Evolutionary conservation across 2,329 filamentous ascomycete genomes (phyloP), one percentile per base, ranked within the genome.

Genomic region (Paecilomyces variotii): DNA sequence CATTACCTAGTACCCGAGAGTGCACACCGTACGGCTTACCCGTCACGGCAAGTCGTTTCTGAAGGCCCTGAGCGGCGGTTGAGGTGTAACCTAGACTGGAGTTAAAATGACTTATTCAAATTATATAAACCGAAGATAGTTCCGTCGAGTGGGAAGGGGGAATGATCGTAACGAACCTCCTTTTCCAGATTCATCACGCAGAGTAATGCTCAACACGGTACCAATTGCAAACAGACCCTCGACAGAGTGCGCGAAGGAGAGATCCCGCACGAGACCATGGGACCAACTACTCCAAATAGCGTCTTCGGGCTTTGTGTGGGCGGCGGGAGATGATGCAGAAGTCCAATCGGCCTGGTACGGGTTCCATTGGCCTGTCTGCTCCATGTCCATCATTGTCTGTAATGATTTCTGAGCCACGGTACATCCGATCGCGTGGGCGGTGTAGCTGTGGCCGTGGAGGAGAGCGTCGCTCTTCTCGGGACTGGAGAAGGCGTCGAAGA

Each of bases 371-470:
- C 82, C 83, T 0, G 70, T 66, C 0, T 65, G 64, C 2, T 89
- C 84, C 77, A 91, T 82, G 0, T 73, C 67, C 52, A 78, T 70
- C 80, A 93, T 83, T 45, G 79, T 79, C 7, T 73, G 70, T 7
- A 95, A 70, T 0, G 85, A 86, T 55, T 84, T 83, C n/a, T 87
- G 78, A 0, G 88, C 91, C 0, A 95, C 89, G 52, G 87, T 84
- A 65, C 90, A 95, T 0, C 90, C 91, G 1, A 94, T 82, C 0
- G 91, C 82, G 71, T 95, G 90, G 0, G 90, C 90, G 0, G 90
- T 95, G 73, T 95, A 95, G 70, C 89, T 93, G 70, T 95, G 90
- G 0, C 90, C 90, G 65, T 95, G 91, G 2, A 95, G 77, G 4
- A 95, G 74, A 0, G 90, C 90, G 64, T 93, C 89, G 0, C 83